Base-by-base conservation (phyloP, 2,329 filamentous ascomycete species). In the Epicoccum sorghinum region DNA sequence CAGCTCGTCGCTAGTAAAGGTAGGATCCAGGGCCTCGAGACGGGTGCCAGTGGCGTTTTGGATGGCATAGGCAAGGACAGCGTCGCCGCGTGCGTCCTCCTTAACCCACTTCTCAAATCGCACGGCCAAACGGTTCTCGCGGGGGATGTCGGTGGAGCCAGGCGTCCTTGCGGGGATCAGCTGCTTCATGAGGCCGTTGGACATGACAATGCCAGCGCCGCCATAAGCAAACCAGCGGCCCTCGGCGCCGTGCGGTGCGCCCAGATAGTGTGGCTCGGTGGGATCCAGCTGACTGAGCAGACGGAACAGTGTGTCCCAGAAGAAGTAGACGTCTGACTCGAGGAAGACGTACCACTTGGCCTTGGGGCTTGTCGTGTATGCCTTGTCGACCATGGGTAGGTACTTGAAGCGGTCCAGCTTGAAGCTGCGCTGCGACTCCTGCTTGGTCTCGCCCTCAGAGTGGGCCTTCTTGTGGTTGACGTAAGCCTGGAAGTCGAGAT, bases 341-440 rank as follows among this genome's bases (percentile, higher is more conserved):
- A 75, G 62, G 59, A 75, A 75, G 55, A 75, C 66, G 47, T 70
- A 76, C 73, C 72, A 76, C 54, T 74, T 70, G 36, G 68, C 70
- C 42, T 67, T 66, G 23, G 72, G 72, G 43, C 67, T 68, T 42
- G 74, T 46, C 12, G 65, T 62, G 53, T 79, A 75, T 0, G 81
- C 79, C 67, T 82, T 81, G 55, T 82, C 79, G 3, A 82, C 79
- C 75, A 84, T 79, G 33, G 82, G 82, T 47, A 84, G 73, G 67
- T 84, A 84, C 69, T 85, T 85, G 80, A 82, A 84, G 61, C 83
- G 83, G 65, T 85, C 82, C 25, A 84, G 72, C 57, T 78, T 79
- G 81, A 82, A 84, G 32, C 80, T 81, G 0, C 80, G 79, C 43
- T 65, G 78, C 53, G 74, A 69, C 80, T 81, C 82, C 37, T 81